A percentile compares a stretch with the other conserved stretches of the same genome.
These are phyloP conservation scores for Gaeumannomyces tritici DNA, from an alignment of 2,329 filamentous ascomycete species.

Conservation along the genomic window DNA sequence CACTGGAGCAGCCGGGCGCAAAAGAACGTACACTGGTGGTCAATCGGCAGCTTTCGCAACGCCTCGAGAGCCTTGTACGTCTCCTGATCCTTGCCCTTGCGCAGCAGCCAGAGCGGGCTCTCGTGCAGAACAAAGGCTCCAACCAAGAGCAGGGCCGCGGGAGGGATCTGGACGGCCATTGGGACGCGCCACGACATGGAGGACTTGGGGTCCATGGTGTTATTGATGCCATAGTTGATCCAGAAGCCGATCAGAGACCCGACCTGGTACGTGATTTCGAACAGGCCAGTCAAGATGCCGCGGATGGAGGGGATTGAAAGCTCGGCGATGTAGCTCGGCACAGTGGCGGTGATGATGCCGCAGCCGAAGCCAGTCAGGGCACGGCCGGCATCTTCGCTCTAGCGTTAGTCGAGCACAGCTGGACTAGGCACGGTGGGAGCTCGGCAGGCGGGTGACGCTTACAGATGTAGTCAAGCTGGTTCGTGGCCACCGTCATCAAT, in stretches of 20 bases:
- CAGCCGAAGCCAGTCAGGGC: conserved; percentile 48
- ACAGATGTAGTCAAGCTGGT: conserved; percentile 33
- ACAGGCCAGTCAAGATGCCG: conserved; percentile 46
- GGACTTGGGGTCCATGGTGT: conserved; percentile 22
- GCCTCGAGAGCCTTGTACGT: conserved; percentile 28
- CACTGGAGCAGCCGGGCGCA: neutral
- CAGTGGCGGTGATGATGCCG: conserved; percentile 46
- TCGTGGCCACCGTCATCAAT: conserved; percentile 29
- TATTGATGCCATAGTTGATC: conserved; percentile 34
- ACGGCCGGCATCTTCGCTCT: conserved; percentile 41
- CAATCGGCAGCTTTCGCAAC: conserved; percentile 32
- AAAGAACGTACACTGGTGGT: conserved; percentile 16
- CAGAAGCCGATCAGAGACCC: conserved; percentile 42
- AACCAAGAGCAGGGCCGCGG: conserved; percentile 29
- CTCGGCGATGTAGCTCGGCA: conserved; percentile 56
- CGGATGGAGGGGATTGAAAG: conserved; percentile 48
- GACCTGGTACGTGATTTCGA: conserved; percentile 42
- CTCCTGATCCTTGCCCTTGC: conserved; percentile 26
- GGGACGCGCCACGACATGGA: conserved; percentile 35
- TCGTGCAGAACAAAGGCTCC: conserved; percentile 33
- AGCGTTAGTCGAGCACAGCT: conserved; percentile 22
- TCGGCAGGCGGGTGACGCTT: conserved; percentile 25
- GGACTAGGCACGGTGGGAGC: conserved; percentile 21
- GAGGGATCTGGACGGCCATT: conserved; percentile 35
- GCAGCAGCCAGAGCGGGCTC: conserved; percentile 31